These are phyloP conservation scores for Penicillium italicum DNA, from an alignment of 2,329 filamentous ascomycete species.

Conservation along the genomic window DNA sequence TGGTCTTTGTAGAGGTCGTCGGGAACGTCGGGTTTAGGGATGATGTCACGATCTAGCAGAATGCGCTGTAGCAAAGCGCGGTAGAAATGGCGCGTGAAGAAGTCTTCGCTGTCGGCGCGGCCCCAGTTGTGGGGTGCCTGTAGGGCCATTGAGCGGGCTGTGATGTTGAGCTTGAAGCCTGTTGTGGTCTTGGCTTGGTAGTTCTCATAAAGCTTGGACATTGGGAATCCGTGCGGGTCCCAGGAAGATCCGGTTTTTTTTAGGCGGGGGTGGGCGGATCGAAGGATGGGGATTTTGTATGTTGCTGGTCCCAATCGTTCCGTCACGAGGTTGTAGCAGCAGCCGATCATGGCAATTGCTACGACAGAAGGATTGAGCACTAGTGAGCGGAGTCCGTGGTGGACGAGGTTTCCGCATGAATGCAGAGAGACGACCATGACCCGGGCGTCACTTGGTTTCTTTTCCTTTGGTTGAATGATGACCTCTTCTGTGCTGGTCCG, in stretches of 20 bases:
- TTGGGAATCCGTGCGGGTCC: slow-evolving; percentile 90
- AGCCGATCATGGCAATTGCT: slow-evolving; percentile 93
- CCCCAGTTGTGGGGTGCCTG: slow-evolving; percentile 95
- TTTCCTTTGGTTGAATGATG: background rate
- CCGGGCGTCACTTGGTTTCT: slow-evolving; percentile 22
- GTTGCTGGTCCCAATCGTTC: slow-evolving; percentile 83
- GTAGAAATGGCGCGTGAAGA: slow-evolving; percentile 92
- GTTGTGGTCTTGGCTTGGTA: slow-evolving; percentile 51
- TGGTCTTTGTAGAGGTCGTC: slow-evolving; percentile 29
- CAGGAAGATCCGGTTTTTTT: slow-evolving; percentile 64
- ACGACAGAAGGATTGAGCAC: slow-evolving; percentile 77
- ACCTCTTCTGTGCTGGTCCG: slow-evolving; percentile 1
- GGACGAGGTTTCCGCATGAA: slow-evolving; percentile 95
- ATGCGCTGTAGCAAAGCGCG: slow-evolving; percentile 85
- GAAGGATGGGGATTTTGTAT: slow-evolving; percentile 75
- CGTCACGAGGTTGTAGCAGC: slow-evolving; percentile 95
- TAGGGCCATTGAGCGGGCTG: slow-evolving; percentile 95
- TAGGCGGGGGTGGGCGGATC: slow-evolving; percentile 69
- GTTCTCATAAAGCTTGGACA: slow-evolving; percentile 67
- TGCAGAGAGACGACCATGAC: slow-evolving; percentile 93
- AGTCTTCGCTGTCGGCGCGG: slow-evolving; percentile 70
- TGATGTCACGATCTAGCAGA: slow-evolving; percentile 79
- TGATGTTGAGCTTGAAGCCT: slow-evolving; percentile 87
- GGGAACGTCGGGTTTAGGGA: slow-evolving; percentile 53
- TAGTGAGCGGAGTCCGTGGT: slow-evolving; percentile 85